Evolutionary conservation across 2,329 filamentous ascomycete genomes (phyloP), one percentile per base, ranked within the genome.

Genomic region (Stachybotrys echinatus): DNA sequence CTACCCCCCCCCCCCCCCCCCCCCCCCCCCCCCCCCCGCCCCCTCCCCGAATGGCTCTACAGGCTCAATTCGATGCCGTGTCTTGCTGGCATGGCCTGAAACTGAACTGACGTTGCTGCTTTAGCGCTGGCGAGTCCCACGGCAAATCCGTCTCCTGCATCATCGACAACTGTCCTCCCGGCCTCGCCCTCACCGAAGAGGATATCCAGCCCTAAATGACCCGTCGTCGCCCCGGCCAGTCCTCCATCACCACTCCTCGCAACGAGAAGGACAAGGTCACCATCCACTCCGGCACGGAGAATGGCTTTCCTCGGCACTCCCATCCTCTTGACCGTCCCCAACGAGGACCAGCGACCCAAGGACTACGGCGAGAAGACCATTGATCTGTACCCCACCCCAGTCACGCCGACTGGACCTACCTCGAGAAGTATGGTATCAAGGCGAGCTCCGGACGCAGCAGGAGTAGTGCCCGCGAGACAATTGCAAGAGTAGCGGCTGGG

Each of bases 341-440:
- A 97, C 70, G 85, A 97, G 75, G 92, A 97, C 68, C 90, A 96
- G 66, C 78, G 92, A 55, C 92, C 92, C 37, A 85, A 89, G 66
- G 94, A 99, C 75, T 97, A 97, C 71, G 88, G 88, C 50, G 82
- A 84, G 71, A 81, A 83, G 65, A 96, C 92, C 23, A 96, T 96
- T 83, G 89, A 97, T 70, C 74, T 84, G 54, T 97, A 87, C 78
- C 94, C 5, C 82, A 94, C 47, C 94, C 92, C 34, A 90, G 85
- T 66, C 94, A 97, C 72, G 92, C 94, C 52, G 92, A 97, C 72
- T 96, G 88, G 83, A 97, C 94, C 53, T 97, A 97, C 73, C 79
- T 96, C 53, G 89, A 96, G 70, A 97, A 97, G 74, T 99, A 99
- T 69, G 92, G 92, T 50, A 85, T 95, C 59, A 95, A 95, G 76